Conservation (phyloP, 2,329 filamentous ascomycete species). For the Epichloe coenophiala region DNA sequence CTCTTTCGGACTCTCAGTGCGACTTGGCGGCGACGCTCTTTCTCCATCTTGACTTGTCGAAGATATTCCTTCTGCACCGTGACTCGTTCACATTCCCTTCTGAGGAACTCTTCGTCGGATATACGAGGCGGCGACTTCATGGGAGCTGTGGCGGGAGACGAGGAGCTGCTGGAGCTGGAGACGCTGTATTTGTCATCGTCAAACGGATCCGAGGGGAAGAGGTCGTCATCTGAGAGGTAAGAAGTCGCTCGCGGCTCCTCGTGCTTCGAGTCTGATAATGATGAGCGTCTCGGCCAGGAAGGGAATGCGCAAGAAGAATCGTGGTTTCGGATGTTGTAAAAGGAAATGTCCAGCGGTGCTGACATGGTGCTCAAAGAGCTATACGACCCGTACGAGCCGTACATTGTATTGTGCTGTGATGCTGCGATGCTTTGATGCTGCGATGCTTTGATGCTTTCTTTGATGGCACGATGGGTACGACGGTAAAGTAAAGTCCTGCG, state of each 20-base stretch:
- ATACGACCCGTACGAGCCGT: constrained; percentile 36
- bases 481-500: no score
- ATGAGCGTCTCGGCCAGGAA: constrained; percentile 43
- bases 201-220: constrained; percentile 37
- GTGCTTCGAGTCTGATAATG: constrained; percentile 30
- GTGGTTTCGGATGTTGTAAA: constrained; percentile 25
- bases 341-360: constrained; percentile 32
- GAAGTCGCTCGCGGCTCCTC: constrained; percentile 35
- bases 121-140: constrained; percentile 21
- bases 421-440: neutral
- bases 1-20: constrained; percentile 20
- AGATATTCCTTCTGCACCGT: constrained; percentile 39
- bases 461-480: no score
- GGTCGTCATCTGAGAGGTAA: constrained; percentile 51
- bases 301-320: constrained; percentile 41
- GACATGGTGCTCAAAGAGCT: constrained; percentile 32
- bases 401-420: constrained; percentile 22
- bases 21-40: constrained; percentile 36
- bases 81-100: constrained; percentile 36
- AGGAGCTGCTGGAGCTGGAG: constrained; percentile 30
- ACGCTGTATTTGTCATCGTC: constrained; percentile 37
- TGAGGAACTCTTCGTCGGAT: constrained; percentile 34
- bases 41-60: constrained; percentile 36
- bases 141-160: constrained; percentile 16
- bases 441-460: neutral